phyloP scores from a whole-genome alignment of 2,329 filamentous ascomycete species.

The Hawksworthiomyces lignivorus region DNA sequence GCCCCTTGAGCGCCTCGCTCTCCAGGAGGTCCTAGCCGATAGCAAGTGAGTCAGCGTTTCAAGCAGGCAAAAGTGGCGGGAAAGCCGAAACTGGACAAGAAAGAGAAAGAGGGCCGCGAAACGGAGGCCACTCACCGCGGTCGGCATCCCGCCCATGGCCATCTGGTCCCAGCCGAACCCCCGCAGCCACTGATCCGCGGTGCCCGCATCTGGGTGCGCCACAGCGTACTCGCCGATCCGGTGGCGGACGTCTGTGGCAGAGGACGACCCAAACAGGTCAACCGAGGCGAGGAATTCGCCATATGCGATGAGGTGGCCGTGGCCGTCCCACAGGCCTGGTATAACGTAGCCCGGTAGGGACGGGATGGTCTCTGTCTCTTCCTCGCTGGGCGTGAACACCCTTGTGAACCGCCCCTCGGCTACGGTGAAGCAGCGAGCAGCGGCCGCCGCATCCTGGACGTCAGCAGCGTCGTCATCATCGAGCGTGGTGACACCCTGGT shows the following conservation, averaged over 20 bases:
- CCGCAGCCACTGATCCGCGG: slow-evolving; percentile 51
- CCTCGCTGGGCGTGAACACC: slow-evolving; percentile 33
- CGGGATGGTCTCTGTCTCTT: slow-evolving; percentile 23
- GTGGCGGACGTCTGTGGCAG: slow-evolving; percentile 44
- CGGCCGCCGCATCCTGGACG: slow-evolving; percentile 21
- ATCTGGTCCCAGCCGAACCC: slow-evolving; percentile 67
- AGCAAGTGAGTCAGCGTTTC: slow-evolving; percentile 31
- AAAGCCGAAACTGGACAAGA: no score
- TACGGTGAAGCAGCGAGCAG: slow-evolving; percentile 47
- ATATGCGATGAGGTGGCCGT: slow-evolving; percentile 59
- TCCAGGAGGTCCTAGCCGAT: slow-evolving; percentile 43
- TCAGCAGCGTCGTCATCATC: slow-evolving; percentile 22
- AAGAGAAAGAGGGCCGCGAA: no score
- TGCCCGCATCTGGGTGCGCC: slow-evolving; percentile 43
- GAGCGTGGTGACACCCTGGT: slow-evolving; percentile 35
- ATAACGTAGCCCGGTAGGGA: slow-evolving; percentile 46
- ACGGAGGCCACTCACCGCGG: no score
- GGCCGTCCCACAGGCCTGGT: slow-evolving; percentile 63
- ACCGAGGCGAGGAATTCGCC: slow-evolving; percentile 60
- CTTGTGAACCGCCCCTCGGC: slow-evolving; percentile 41
- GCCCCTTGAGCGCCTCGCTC: slow-evolving; percentile 42
- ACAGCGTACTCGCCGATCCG: slow-evolving; percentile 45
- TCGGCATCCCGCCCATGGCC: slow-evolving; percentile 56
- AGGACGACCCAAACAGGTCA: slow-evolving; percentile 52
- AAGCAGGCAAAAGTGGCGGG: no score